Evolutionary conservation across 1,139 yeast species (phyloP), one percentile per base, ranked within the genome.

Genomic region (Scheffersomyces stambukii): DNA sequence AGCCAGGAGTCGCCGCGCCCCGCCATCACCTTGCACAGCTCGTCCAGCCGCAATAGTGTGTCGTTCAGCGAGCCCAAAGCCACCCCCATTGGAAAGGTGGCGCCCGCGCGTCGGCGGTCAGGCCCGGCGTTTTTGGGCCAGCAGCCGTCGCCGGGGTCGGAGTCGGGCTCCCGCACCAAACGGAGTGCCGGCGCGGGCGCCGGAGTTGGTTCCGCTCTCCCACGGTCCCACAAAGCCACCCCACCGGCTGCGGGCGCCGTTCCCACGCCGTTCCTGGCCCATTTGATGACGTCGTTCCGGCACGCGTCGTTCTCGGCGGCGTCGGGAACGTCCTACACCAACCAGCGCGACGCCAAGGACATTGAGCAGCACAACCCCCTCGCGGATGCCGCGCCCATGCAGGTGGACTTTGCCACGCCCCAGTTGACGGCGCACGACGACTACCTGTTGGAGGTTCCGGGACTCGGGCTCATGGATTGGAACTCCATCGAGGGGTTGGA

Each of bases 281-380:
- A 40, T 25, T 26, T 36, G 10, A 18, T 19, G 24, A 33, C 34
- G 36, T 29, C 43, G 22, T 43, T 37, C 27, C 47, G 95, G 22
- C 91, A 82, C 47, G 81, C 83, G 17, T 85, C 95, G 2, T 88
- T 84, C 49, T 77, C 88, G 5, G 96, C 96, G 0, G 77, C 86
- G 2, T 74, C 85, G 8, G 77, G 86, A 0, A 59, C 72, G 8
- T 76, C 93, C 0, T 86, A 86, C 47, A 70, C 84, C 3, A 73
- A 72, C 25, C 52, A 58, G 25, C 65, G 65, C 39, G 80, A 75
- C 21, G 36, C 30, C 13, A 24, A 23, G 13, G 24, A 33, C 16
- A 54, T 59, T 24, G 56, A 52, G 24, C 48, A 43, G 22, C 47
- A 44, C 24, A 63, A 57, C 14, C n/a, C n/a, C n/a, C n/a, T n/a